Conservation (phyloP, 225 moss, liverwort and hornwort genomes). For the Pseudoscleropodium purum region DNA sequence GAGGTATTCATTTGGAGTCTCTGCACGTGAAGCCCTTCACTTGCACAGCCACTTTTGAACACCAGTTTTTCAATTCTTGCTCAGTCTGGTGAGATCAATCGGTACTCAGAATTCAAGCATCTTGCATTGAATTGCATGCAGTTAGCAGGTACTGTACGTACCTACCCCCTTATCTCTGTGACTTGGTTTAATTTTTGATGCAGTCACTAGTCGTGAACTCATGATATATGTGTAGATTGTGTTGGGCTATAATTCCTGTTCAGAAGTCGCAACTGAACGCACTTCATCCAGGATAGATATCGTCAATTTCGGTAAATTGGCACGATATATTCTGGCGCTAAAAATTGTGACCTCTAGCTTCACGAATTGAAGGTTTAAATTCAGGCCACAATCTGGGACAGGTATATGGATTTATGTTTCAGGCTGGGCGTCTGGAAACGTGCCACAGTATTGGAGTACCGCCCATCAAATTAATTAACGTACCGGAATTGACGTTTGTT, state of each 20-base stretch:
- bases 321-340: neutral
- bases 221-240: neutral
- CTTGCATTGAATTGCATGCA: neutral
- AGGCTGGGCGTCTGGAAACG: neutral
- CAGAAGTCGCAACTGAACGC: neutral
- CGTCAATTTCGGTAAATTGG: neutral
- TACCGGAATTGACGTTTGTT: neutral
- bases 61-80: neutral
- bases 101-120: neutral
- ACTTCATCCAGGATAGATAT: neutral
- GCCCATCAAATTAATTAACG: no score
- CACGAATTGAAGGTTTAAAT: neutral
- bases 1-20: neutral
- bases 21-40: neutral
- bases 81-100: neutral
- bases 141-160: neutral
- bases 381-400: neutral
- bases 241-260: neutral
- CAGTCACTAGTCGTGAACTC: neutral
- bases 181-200: neutral
- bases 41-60: neutral
- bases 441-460: neutral
- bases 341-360: neutral
- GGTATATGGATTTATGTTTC: neutral
- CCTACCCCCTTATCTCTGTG: neutral